Base-by-base conservation (phyloP, 2,329 filamentous ascomycete species). In the Curvularia sp. region DNA sequence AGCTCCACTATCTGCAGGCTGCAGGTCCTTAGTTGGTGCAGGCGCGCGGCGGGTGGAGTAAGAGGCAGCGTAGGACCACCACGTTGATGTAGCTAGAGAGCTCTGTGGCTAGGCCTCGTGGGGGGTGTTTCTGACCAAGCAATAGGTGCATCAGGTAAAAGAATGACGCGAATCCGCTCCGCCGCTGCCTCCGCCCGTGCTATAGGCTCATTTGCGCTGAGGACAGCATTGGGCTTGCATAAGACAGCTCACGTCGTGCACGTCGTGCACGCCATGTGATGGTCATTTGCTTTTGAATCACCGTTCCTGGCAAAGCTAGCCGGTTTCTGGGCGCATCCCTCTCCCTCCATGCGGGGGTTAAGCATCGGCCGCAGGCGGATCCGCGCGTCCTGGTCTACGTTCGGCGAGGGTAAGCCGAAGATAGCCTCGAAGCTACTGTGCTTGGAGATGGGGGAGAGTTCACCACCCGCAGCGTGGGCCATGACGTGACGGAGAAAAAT, bases 391-490 rank as follows among this genome's bases (percentile, higher is more conserved):
- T 24, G 35, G 49, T 53, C 47, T 57, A 49, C 57, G 43, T 53
- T 39, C 41, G 41, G 54, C 39, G 43, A 57, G 41, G 47, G 55
- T 71, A 70, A 73, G 72, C 72, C 71, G 71, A 71, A 66, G 67
- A 61, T 73, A 73, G 65, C 71, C 71, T 65, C 55, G 51, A 41
- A 26, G 47, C 20, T 15, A 35, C 41, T 22, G 41, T 53, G 55
- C 53, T 31, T 28, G 10, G 28, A 20, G 44, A 60, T 41, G 26
- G 30, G 35, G 31, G 50, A 33, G 38, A 49, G 47, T 48, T 60
- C 48, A 43, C 57, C 18, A 28, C 6, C 8, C 5, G 26, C 26
- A 7, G 26, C 26, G 26, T 28, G 26, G 53, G 62, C 56, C 52
- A 68, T 69, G 68, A 62, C 59, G 66, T 69, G 64, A 68, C 62